Percentiles rank a stretch among this genome's conserved stretches.
Evolutionary conservation across 78 protist genomes (phyloP).

Genomic region (Guillardia theta): DNA sequence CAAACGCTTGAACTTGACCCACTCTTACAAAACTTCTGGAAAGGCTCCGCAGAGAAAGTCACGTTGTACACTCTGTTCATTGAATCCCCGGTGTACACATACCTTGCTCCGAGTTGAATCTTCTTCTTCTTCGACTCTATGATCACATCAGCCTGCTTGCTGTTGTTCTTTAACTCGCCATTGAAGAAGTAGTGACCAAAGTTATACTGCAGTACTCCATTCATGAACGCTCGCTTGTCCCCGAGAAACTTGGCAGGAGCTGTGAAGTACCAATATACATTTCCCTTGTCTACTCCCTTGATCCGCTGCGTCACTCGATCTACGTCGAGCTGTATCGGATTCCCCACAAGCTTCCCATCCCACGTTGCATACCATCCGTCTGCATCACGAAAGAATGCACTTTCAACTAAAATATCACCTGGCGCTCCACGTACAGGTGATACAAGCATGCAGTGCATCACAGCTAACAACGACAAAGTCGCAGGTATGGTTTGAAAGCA

Average conservation of each 20-base stretch:
- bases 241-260: conserved; percentile 15
- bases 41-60: background rate
- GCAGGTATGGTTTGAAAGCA: background rate
- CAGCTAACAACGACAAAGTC: background rate
- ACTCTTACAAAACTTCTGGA: background rate
- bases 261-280: background rate
- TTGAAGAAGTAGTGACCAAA: too few species aligned
- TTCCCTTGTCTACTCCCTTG: background rate
- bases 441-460: background rate
- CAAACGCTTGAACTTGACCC: background rate
- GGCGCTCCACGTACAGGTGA: background rate
- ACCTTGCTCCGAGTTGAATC: background rate
- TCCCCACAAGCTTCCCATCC: background rate
- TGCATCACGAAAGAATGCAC: background rate
- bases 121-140: background rate
- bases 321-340: background rate
- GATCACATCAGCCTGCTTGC: too few species aligned
- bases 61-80: background rate
- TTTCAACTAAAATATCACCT: background rate
- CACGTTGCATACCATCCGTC: background rate
- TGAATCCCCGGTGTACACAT: background rate
- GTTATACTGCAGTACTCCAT: background rate
- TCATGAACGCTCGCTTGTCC: background rate
- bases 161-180: too few species aligned
- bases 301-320: background rate